Evolutionary conservation across 2,329 filamentous ascomycete species (phyloP).

Genomic region (Talaromyces rugulosus): DNA sequence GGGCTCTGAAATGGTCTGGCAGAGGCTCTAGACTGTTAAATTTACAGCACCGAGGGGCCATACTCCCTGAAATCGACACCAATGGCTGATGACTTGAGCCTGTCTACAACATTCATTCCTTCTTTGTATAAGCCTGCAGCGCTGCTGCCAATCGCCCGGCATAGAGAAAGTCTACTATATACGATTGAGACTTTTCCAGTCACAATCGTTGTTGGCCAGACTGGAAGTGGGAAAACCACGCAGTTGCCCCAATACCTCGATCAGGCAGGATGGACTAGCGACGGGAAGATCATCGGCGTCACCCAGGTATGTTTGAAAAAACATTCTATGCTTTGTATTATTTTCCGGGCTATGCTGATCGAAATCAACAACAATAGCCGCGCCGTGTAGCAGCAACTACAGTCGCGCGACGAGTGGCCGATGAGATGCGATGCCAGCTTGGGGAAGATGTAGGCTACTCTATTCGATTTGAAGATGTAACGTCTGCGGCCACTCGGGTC

Average conservation of each 20-base stretch:
- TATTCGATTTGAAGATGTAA: constrained; percentile 87
- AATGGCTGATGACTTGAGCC: constrained; percentile 43
- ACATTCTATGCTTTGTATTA: not conserved
- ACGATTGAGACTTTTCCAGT: constrained; percentile 79
- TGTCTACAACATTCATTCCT: constrained; percentile 59
- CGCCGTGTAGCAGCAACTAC: constrained; percentile 86
- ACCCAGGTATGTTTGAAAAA: constrained; percentile 66
- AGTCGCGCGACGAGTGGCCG: constrained; percentile 80
- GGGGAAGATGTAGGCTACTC: constrained; percentile 92
- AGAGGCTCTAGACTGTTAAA: not conserved
- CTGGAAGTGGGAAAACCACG: constrained; percentile 91
- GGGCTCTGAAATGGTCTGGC: not conserved
- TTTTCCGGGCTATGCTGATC: not conserved
- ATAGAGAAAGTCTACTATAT: constrained; percentile 76
- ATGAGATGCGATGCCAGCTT: constrained; percentile 79
- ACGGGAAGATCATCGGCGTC: constrained; percentile 78
- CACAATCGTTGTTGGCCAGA: constrained; percentile 87
- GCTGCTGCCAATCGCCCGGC: constrained; percentile 80
- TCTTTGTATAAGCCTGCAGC: constrained; percentile 80
- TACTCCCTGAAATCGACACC: constrained; percentile 6
- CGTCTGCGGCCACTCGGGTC: constrained; percentile 77
- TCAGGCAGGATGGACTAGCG: constrained; percentile 79
- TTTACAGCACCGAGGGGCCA: not conserved
- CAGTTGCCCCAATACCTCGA: constrained; percentile 92
- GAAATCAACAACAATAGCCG: constrained; percentile 54